A percentile compares a stretch with the other conserved stretches of the same genome.
Conservation (phyloP, 192 early-diverging fungal genomes). For the Ambispora gerdemannii region DNA sequence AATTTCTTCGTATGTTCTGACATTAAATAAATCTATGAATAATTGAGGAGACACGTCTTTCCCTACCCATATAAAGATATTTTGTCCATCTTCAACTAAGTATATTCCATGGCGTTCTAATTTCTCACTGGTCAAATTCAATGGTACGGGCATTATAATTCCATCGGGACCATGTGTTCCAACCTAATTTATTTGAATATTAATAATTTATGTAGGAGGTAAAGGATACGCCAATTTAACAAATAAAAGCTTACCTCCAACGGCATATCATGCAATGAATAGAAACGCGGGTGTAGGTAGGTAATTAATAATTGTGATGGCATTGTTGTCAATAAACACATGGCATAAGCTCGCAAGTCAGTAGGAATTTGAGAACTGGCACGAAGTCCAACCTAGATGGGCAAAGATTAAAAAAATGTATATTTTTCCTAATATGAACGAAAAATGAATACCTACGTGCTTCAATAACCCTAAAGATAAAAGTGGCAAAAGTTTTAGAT, state of each 20-base stretch:
- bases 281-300: conserved; percentile 74
- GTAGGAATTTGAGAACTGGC: conserved; percentile 66
- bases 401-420: conserved; percentile 6
- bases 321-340: conserved; percentile 78
- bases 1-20: conserved; percentile 72
- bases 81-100: conserved; percentile 78
- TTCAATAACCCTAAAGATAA: conserved; percentile 81
- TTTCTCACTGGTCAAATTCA: conserved; percentile 82
- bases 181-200: conserved; percentile 35
- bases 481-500: conserved; percentile 82
- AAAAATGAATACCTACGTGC: conserved; percentile 55
- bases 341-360: conserved; percentile 77
- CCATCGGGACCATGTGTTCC: conserved; percentile 56
- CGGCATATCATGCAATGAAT: conserved; percentile 80
- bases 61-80: conserved; percentile 89
- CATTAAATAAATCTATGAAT: conserved; percentile 71
- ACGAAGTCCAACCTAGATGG: conserved; percentile 56
- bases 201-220: conserved; percentile 8
- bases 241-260: conserved; percentile 43
- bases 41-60: conserved; percentile 74
- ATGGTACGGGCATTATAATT: conserved; percentile 68
- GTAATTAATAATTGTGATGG: conserved; percentile 73
- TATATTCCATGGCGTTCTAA: conserved; percentile 84
- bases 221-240: conserved; percentile 22
- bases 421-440: no score